A percentile compares a stretch with the other conserved stretches of the same genome.
phyloP scores from a whole-genome alignment of 2,329 filamentous ascomycete genomes.

The Penicillium sp. region DNA sequence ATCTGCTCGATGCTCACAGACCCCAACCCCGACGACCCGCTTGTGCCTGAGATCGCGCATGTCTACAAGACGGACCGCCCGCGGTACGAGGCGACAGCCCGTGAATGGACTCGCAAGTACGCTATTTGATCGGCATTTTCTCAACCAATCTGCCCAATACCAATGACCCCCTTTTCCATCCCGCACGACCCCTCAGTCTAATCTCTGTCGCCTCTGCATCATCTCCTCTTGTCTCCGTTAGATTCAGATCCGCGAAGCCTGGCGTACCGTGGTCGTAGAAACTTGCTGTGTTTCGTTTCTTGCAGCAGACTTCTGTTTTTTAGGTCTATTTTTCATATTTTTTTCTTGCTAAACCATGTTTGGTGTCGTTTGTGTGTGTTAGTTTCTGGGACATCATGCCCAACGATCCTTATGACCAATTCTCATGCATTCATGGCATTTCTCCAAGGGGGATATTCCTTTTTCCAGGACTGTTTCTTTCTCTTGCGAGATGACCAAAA shows the following conservation, averaged over 20 bases:
- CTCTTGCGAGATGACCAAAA: background rate
- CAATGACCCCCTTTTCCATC: slow-evolving; percentile 24
- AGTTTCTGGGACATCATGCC: slow-evolving; percentile 34
- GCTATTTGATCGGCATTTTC: slow-evolving; percentile 67
- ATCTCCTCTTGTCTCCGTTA: slow-evolving; percentile 25
- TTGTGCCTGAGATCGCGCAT: slow-evolving; percentile 98
- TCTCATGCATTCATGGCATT: slow-evolving; percentile 41
- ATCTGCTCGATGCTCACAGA: slow-evolving; percentile 99
- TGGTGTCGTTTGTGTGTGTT: slow-evolving; percentile 25
- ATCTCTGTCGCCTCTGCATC: slow-evolving; percentile 18
- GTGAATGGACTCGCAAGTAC: slow-evolving; percentile 99
- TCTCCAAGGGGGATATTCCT: slow-evolving; percentile 7
- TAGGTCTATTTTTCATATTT: slow-evolving; percentile 1
- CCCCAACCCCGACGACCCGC: slow-evolving; percentile 97
- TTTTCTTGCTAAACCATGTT: slow-evolving; percentile 12
- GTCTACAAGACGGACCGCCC: slow-evolving; percentile 99
- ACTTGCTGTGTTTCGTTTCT: slow-evolving; percentile 16
- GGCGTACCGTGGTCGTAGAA: slow-evolving; percentile 43
- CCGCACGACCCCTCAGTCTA: slow-evolving; percentile 12
- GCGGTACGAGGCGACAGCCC: slow-evolving; percentile 91
- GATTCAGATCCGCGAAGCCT: slow-evolving; percentile 38
- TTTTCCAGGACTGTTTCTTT: slow-evolving; percentile 3
- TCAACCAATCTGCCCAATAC: slow-evolving; percentile 26
- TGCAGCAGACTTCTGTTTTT: slow-evolving; percentile 16
- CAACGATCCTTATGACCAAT: slow-evolving; percentile 42